Conservation (phyloP, 768 basidiomycete genomes). For the Multifurca ochricompacta region DNA sequence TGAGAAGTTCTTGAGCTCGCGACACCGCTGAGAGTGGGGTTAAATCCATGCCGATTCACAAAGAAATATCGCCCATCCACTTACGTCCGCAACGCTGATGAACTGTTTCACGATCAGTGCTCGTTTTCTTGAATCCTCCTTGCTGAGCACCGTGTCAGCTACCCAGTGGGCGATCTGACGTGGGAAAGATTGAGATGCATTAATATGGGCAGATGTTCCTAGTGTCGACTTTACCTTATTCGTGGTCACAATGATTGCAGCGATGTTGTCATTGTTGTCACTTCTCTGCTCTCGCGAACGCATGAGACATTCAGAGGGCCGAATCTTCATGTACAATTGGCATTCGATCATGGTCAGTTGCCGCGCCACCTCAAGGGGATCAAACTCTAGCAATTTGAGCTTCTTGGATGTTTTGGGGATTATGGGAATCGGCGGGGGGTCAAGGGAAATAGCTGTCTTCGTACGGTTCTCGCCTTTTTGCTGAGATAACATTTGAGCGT, state of each 20-base stretch:
- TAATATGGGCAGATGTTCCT: neutral
- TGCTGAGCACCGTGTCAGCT: constrained; percentile 68
- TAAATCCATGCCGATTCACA: constrained; percentile 9
- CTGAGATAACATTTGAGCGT: constrained; percentile 23
- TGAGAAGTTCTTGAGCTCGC: constrained; percentile 85
- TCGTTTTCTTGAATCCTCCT: constrained; percentile 78
- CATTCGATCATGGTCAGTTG: constrained; percentile 92
- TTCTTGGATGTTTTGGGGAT: constrained; percentile 63
- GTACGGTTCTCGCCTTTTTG: constrained; percentile 52
- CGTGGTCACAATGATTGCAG: constrained; percentile 78
- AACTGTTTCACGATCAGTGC: constrained; percentile 82
- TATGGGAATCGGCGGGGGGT: constrained; percentile 68
- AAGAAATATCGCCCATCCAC: constrained; percentile 27
- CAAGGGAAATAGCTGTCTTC: constrained; percentile 45
- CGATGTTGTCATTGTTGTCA: constrained; percentile 76
- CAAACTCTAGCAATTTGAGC: constrained; percentile 78
- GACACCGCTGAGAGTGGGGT: constrained; percentile 59
- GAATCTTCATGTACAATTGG: constrained; percentile 77
- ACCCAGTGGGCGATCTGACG: constrained; percentile 89
- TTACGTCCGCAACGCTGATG: constrained; percentile 84
- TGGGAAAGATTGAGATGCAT: neutral
- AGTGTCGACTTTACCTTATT: constrained; percentile 49
- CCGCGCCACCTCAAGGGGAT: constrained; percentile 82
- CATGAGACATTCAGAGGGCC: constrained; percentile 83
- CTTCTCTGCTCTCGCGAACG: constrained; percentile 68